Evolutionary conservation across 1,139 yeast genomes (phyloP).

Genomic region (Hyphopichia pseudoburtonii): DNA sequence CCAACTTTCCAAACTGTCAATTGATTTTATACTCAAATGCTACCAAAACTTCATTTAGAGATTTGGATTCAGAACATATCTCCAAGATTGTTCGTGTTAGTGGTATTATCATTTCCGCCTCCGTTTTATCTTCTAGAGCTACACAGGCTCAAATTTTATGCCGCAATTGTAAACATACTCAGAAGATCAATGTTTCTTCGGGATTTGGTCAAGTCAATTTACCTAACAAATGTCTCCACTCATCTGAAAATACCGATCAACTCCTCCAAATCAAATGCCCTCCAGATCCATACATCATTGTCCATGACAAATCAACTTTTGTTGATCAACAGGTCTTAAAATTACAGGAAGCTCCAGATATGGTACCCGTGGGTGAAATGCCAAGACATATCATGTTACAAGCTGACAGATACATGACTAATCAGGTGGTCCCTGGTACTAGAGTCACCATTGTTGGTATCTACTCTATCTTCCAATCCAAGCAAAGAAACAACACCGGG

Average conservation of each 20-base stretch:
- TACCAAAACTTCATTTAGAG: slow-evolving; percentile 70
- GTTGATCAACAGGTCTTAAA: slow-evolving; percentile 94
- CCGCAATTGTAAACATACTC: slow-evolving; percentile 81
- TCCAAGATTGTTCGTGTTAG: slow-evolving; percentile 88
- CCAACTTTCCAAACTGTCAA: slow-evolving; percentile 78
- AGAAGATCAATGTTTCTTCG: slow-evolving; percentile 61
- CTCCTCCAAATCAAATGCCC: slow-evolving; percentile 72
- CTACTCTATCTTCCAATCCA: slow-evolving; percentile 80
- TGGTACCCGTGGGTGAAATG: slow-evolving; percentile 99
- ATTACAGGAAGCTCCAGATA: slow-evolving; percentile 93
- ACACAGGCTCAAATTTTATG: slow-evolving; percentile 84
- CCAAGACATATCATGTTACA: slow-evolving; percentile 90
- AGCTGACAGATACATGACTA: slow-evolving; percentile 86
- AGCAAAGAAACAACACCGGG: slow-evolving; percentile 45
- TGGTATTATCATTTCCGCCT: slow-evolving; percentile 90
- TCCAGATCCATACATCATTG: slow-evolving; percentile 87
- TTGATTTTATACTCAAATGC: slow-evolving; percentile 75
- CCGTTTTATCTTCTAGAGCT: slow-evolving; percentile 87
- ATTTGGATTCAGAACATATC: slow-evolving; percentile 83
- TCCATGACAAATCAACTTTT: slow-evolving; percentile 88
- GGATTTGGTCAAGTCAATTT: slow-evolving; percentile 79
- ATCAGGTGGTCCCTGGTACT: slow-evolving; percentile 92
- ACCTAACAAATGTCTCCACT: slow-evolving; percentile 75
- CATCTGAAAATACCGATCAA: slow-evolving; percentile 46
- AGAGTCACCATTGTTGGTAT: slow-evolving; percentile 90